These are phyloP conservation scores for Sanghuangporus baumii DNA, from an alignment of 1,284 basidiomycete genomes.

Conservation along the genomic window DNA sequence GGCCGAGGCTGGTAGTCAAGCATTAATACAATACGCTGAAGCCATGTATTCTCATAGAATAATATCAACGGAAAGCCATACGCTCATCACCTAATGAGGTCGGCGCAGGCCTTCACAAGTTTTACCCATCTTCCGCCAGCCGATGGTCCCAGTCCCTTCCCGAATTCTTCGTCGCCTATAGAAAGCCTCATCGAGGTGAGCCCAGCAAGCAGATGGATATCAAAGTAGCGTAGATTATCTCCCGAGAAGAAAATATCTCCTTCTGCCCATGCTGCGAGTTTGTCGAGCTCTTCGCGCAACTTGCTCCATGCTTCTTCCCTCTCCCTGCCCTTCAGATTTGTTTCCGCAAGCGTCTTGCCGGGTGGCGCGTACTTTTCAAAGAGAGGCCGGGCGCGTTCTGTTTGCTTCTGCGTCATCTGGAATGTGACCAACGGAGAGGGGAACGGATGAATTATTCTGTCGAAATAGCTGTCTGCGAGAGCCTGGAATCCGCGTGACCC, in stretches of 20 bases:
- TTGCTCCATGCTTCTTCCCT: slow-evolving; percentile 1
- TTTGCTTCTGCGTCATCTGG: not conserved
- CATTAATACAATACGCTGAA: too few species aligned
- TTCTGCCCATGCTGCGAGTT: not conserved
- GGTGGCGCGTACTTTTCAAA: not conserved
- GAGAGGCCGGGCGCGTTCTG: not conserved
- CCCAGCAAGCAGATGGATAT: not conserved
- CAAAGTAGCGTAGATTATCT: not conserved
- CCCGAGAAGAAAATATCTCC: slow-evolving; percentile 3
- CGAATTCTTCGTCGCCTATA: not conserved
- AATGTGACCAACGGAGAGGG: not conserved
- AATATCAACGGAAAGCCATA: not conserved
- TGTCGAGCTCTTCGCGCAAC: slow-evolving; percentile 1
- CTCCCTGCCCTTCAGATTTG: not conserved
- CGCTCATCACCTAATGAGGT: not conserved
- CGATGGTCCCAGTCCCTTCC: not conserved
- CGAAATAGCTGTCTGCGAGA: not conserved
- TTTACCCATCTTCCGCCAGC: not conserved
- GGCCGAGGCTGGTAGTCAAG: too few species aligned
- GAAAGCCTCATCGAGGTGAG: not conserved
- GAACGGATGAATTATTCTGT: not conserved
- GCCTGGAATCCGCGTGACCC: slow-evolving; percentile 1
- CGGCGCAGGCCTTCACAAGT: not conserved
- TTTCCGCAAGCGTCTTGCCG: slow-evolving; percentile 5
- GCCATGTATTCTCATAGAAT: too few species aligned